These are phyloP conservation scores for Kockiozyma suomiensis DNA, from an alignment of 805 yeast genomes.

Conservation along the genomic window DNA sequence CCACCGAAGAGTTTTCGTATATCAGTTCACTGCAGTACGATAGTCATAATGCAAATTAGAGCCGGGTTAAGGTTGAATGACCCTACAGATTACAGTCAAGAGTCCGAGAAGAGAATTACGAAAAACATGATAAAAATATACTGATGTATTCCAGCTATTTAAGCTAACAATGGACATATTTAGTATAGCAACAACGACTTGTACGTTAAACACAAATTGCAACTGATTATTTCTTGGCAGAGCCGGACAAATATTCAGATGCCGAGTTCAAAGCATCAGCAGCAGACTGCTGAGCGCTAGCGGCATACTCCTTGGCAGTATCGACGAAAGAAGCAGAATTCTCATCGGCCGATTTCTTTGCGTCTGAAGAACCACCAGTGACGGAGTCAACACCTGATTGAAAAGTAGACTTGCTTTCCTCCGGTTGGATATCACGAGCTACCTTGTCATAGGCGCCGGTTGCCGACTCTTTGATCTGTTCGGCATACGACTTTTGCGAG, in stretches of 20 bases:
- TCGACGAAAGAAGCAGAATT: conserved; percentile 35
- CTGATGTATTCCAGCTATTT: neutral
- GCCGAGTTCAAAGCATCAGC: conserved; percentile 41
- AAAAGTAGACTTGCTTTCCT: conserved; percentile 64
- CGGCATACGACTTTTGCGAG: conserved; percentile 61
- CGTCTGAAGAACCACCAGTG: conserved; percentile 52
- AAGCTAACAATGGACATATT: too few species aligned
- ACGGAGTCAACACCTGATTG: conserved; percentile 71
- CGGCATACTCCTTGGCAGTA: conserved; percentile 38
- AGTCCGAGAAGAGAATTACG: too few species aligned
- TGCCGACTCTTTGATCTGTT: conserved; percentile 70
- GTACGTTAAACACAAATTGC: too few species aligned
- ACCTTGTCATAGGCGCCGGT: conserved; percentile 68
- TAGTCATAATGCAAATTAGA: too few species aligned
- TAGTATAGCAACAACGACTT: too few species aligned
- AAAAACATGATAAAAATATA: too few species aligned
- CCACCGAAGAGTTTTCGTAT: too few species aligned
- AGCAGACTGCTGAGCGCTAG: conserved; percentile 36
- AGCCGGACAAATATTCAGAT: conserved; percentile 41
- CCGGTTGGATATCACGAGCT: conserved; percentile 64
- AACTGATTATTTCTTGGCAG: conserved; percentile 33
- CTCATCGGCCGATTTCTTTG: conserved; percentile 59
- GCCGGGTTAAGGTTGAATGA: too few species aligned
- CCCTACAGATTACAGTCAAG: too few species aligned
- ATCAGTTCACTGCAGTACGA: too few species aligned